Evolutionary conservation across 139 green algal genomes (phyloP), one percentile per base, ranked within the genome.

Genomic region (Picochlorum sp.): DNA sequence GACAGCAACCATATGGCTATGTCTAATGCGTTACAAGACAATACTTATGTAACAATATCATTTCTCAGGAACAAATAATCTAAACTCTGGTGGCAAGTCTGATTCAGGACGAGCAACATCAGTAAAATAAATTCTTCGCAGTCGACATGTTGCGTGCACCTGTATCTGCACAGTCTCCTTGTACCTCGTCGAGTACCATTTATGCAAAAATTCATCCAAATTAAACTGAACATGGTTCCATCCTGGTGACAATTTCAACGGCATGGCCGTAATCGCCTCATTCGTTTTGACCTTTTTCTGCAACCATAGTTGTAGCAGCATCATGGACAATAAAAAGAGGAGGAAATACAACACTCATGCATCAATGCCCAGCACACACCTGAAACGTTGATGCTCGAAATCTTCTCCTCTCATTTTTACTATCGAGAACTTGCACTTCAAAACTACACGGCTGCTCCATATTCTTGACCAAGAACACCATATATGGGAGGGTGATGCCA

Each of bases 181-280:
- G 20, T 59, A 59, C 14, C 23, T 11, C 4, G 51, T 59, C 23
- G 21, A 30, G 34, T 38, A 59, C 97, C 55, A 91, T 28, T 86
- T 69, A 6, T 88, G 75, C 15, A 87, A 92, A 76, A 97, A 97
- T 78, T 97, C 92, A 34, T 80, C 78, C 34, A 97, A 81, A 75
- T 97, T 97, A 80, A 97, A 97, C 71, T 95, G 88, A 18, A 97
- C 89, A 75, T 97, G 88, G 72, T 97, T 97, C 91, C 91, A 97
- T 31, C 92, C 91, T 54, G 96, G 85, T 60, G 97, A 91, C 30
- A 97, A 79, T n/a, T 85, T 80, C 87, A 97, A 94, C 16, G 91
- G 91, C 92, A 97, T 97, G 6, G 91, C 97, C 97, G 96, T 74
- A 96, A 97, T 11, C 89, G 91, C 83, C 94, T 96, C 47, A 97